Evolutionary conservation across 1,284 basidiomycete genomes (phyloP).

Genomic region (Moesziomyces aphidis): DNA sequence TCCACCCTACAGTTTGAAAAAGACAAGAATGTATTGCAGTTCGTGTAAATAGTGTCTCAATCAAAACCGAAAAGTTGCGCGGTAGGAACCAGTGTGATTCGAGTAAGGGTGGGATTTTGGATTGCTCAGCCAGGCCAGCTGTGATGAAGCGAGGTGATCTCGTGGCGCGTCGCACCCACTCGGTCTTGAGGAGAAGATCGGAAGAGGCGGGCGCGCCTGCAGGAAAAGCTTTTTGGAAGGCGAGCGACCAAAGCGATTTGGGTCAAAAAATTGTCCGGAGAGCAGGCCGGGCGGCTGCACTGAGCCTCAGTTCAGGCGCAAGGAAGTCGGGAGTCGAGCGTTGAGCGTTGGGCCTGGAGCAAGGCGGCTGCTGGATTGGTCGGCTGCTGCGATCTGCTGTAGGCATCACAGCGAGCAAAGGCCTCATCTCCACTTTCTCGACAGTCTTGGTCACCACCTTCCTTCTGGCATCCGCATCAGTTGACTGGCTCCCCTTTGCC

Average conservation of each 20-base stretch:
- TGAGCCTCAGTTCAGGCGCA: not conserved
- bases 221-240: too few relatives aligned
- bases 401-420: not conserved
- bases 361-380: not conserved
- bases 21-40: not conserved
- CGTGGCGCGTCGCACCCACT: conserved; percentile 21
- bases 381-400: not conserved
- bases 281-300: too few relatives aligned
- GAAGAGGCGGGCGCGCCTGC: not conserved
- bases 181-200: not conserved
- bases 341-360: too few relatives aligned
- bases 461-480: conserved; percentile 5
- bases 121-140: conserved; percentile 1
- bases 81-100: not conserved
- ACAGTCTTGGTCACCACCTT: conserved; percentile 4
- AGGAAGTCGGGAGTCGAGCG: conserved; percentile 24
- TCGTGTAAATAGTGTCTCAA: conserved; percentile 5
- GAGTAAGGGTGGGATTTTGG: not conserved
- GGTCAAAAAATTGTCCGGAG: conserved; percentile 5
- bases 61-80: conserved; percentile 5
- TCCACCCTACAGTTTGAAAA: not conserved
- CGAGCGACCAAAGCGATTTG: not conserved
- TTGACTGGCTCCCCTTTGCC: not conserved
- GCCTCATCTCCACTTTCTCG: conserved; percentile 26
- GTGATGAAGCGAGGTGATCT: conserved; percentile 30